These are phyloP conservation scores for Geranomyces variabilis DNA, from an alignment of 192 early-diverging fungal genomes.

Conservation along the genomic window DNA sequence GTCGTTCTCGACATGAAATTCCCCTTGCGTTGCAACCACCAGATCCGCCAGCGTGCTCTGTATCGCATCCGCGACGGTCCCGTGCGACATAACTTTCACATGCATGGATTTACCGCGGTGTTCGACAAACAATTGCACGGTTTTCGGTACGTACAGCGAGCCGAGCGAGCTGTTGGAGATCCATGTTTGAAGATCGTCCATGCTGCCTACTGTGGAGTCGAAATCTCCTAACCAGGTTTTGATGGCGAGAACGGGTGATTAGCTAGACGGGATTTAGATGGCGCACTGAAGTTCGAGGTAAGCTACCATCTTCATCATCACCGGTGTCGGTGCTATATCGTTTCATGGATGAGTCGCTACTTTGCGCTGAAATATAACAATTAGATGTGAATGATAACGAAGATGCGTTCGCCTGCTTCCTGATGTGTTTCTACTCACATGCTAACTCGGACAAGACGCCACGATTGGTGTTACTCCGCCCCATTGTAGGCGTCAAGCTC, in stretches of 20 bases:
- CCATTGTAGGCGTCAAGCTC: not conserved
- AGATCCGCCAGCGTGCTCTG: constrained; percentile 25
- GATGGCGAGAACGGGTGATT: not conserved
- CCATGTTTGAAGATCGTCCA: constrained; percentile 20
- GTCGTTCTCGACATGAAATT: constrained; percentile 9
- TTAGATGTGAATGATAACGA: no score
- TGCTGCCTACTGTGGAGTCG: constrained; percentile 20
- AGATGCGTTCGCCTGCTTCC: no score
- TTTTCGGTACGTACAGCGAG: constrained; percentile 26
- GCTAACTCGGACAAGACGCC: not conserved
- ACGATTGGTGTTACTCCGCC: not conserved
- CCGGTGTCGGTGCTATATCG: not conserved
- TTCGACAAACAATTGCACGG: constrained; percentile 17
- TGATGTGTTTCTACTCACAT: not conserved
- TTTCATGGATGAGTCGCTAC: not conserved
- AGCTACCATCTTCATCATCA: not conserved
- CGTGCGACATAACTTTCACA: constrained; percentile 14
- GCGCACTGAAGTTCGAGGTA: not conserved
- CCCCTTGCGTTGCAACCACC: constrained; percentile 4
- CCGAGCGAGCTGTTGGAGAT: constrained; percentile 15
- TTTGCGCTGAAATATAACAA: not conserved
- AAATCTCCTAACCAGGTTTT: constrained; percentile 3
- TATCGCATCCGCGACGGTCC: constrained; percentile 26
- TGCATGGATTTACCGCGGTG: constrained; percentile 11
- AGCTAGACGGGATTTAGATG: not conserved